phyloP scores from a whole-genome alignment of 2,329 filamentous ascomycete genomes.

The Ploettnerulaceae sp. region DNA sequence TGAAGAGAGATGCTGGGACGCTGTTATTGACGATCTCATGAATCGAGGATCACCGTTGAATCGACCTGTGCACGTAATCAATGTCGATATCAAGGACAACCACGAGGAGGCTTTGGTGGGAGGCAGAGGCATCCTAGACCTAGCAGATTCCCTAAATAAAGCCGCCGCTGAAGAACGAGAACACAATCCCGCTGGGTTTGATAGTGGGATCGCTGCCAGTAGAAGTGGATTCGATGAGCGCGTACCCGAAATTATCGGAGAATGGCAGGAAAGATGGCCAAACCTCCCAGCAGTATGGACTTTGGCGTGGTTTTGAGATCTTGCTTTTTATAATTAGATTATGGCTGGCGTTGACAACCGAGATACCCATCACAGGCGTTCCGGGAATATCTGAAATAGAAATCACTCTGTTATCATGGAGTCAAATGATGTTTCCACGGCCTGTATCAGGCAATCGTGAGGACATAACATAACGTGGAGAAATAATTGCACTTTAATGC shows the following conservation, averaged over 20 bases:
- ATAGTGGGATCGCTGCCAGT: constrained; percentile 60
- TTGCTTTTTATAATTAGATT: constrained; percentile 11
- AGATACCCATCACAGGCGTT: constrained; percentile 23
- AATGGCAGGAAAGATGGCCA: constrained; percentile 95
- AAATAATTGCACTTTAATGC: constrained; percentile 9
- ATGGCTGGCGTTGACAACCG: constrained; percentile 16
- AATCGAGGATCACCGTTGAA: constrained; percentile 83
- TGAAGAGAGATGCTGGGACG: constrained; percentile 97
- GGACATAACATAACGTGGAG: constrained; percentile 5
- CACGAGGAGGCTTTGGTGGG: constrained; percentile 93
- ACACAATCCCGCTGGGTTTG: constrained; percentile 57
- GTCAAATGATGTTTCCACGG: background rate
- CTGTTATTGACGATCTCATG: constrained; percentile 89
- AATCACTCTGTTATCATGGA: constrained; percentile 7
- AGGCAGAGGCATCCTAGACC: constrained; percentile 84
- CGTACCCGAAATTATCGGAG: constrained; percentile 84
- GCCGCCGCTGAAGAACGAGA: constrained; percentile 74
- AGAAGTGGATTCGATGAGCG: constrained; percentile 82
- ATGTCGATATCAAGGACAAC: constrained; percentile 97
- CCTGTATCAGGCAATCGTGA: constrained; percentile 3
- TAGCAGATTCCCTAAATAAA: constrained; percentile 79
- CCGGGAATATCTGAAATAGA: constrained; percentile 3
- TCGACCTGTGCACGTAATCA: constrained; percentile 93
- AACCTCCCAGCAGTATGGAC: constrained; percentile 91
- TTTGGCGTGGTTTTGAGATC: constrained; percentile 77